Base-by-base conservation (phyloP, 306 rosid species). In the Spatholobus suberectus region DNA sequence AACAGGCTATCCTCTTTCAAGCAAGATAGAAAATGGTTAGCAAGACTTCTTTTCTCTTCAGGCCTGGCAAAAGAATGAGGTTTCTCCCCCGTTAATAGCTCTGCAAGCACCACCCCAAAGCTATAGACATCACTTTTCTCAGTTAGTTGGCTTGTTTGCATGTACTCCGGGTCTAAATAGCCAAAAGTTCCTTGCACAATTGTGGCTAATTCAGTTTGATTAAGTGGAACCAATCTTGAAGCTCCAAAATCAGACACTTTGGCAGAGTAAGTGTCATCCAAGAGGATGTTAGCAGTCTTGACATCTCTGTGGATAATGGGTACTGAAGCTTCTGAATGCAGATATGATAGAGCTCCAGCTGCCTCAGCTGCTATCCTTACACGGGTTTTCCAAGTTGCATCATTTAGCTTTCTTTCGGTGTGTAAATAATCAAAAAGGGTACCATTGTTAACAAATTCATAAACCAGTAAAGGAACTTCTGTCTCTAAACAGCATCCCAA, bases 111-210 rank as follows among this genome's bases (percentile, higher is more conserved):
- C 2, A 90, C 84, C 0, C 91, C 88, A n/a, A 90, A 90, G 35
- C 90, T 90, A 17, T 90, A 90, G 0, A 90, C 93, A 47, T 88
- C 91, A 18, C 91, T 90, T 14, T 87, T 85, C n/a, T 81, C 86
- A 0, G 83, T 90, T 5, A 89, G 14, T 17, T 87, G 82, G 26
- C 79, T 67, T 26, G 86, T 78, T 0, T 46, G 80, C 57, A 86
- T 11, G 24, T 82, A 90, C 15, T 90, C 87, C 0, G 90, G 87
- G 21, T 90, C 88, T 0, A 90, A 41, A 29, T 88, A 90, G 0
- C 91, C 93, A 0, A 88, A 32, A 18, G 90, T 90, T 29, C 91
- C 90, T 84, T 88, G 88, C 35, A 90, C 90, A 76, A 90, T 38
- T 0, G 88, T 88, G n/a, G 73, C 43, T 14, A 86, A 5, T 29